These are phyloP conservation scores for Hemisphaericaspora xylanilytica DNA, from an alignment of 1,139 yeast species.

Conservation along the genomic window DNA sequence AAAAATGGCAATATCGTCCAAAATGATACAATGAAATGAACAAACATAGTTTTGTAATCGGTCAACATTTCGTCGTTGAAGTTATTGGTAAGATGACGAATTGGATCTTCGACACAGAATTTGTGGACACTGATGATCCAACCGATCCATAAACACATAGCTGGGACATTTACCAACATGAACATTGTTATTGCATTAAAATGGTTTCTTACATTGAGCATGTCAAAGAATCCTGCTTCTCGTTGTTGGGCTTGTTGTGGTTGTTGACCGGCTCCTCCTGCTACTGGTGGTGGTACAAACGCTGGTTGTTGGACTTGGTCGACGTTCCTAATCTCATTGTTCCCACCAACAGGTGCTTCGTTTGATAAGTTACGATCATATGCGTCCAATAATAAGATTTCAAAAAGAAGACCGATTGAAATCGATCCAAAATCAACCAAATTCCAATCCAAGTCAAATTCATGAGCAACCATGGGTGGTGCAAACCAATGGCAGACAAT, in stretches of 20 bases:
- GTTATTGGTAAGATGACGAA: constrained; percentile 9
- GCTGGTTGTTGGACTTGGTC: constrained; percentile 7
- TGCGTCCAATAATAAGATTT: constrained; percentile 17
- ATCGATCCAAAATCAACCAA: constrained; percentile 25
- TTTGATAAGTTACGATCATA: constrained; percentile 14
- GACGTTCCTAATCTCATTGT: constrained; percentile 14
- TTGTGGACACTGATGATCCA: constrained; percentile 27
- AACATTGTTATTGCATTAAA: constrained; percentile 2
- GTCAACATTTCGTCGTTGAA: constrained; percentile 2
- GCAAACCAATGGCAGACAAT: not conserved
- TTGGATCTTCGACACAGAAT: constrained; percentile 26
- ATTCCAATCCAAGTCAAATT: constrained; percentile 19
- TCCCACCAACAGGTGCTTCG: constrained; percentile 2
- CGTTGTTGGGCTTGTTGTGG: not conserved
- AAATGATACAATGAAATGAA: constrained; percentile 23
- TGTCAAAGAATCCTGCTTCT: constrained; percentile 2
- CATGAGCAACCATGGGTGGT: not conserved
- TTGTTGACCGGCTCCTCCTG: too few relatives aligned
- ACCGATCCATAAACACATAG: constrained; percentile 15
- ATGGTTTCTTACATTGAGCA: not conserved
- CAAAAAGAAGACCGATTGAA: constrained; percentile 21
- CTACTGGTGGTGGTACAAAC: not conserved
- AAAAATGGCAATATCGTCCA: constrained; percentile 24
- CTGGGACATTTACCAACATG: constrained; percentile 1
- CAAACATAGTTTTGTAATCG: constrained; percentile 8